Evolutionary conservation across 176 grass and related monocot genomes (phyloP), one percentile per base, ranked within the genome.

Genomic region (Avena sativa): DNA sequence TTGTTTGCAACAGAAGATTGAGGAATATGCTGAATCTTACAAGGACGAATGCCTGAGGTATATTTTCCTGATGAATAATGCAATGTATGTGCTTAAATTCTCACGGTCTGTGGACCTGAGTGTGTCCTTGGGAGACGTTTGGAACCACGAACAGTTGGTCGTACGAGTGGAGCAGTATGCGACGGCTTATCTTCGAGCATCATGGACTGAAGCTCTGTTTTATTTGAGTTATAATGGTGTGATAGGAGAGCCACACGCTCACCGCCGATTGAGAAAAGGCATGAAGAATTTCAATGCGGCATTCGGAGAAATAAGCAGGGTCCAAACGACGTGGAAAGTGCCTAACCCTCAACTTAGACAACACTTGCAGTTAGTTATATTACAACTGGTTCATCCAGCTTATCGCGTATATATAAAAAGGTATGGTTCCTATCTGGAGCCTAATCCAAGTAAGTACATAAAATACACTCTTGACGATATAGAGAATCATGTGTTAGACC

Each of bases 61-160:
- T 48, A 79, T 89, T 36, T 89, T 89, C 87, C 30, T 89, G 50
- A 89, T 89, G 63, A 89, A 89, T 61, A 84, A 89, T 79, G 65
- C 58, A 47, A 70, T 71, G 74, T 84, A 84, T 79, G 50, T 89
- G 43, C 81, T 79, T 48, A 63, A 79, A 68, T 21, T n/a, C 11
- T 32, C 58, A 49, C 53, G 50, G 19, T n/a, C 64, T 79, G 48
- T 21, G 1, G 79, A 67, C 63, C 47, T 83, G 14, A 78, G 64
- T 4, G 25, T 63, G 51, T 51, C 66, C 19, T 20, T 70, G 4
- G 8, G 36, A 16, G 11, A 12, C 11, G 44, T 71, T 0, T 25
- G 74, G 87, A 52, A 30, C 12, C 51, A 0, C 25, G 38, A 79
- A 62, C 81, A 71, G 20, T 26, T 51, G 28, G 62, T 28, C 21